Conservation (phyloP, 768 basidiomycete genomes). For the Phylloporus rhodoxanthus region DNA sequence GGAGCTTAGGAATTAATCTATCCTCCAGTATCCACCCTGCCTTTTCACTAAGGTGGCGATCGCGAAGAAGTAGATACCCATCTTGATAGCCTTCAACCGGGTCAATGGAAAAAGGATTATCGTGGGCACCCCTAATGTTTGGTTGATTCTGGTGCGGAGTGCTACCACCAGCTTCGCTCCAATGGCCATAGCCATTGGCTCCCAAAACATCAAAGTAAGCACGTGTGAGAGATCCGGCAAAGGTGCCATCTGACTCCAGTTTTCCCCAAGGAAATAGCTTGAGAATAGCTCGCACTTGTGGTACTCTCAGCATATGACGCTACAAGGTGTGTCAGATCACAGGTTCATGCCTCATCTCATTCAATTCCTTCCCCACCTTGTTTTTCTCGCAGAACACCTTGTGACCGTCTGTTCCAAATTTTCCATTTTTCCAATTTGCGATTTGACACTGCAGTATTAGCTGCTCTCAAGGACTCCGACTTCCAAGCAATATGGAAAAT, state of each 20-base stretch:
- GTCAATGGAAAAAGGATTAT: constrained; percentile 4
- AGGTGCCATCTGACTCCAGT: constrained; percentile 38
- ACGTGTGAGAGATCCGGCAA: constrained; percentile 29
- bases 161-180: constrained; percentile 35
- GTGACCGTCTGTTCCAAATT: constrained; percentile 27
- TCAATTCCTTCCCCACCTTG: constrained; percentile 18
- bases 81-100: constrained; percentile 24
- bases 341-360: neutral
- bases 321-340: constrained; percentile 9
- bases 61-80: constrained; percentile 31
- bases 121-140: constrained; percentile 8
- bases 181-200: constrained; percentile 37
- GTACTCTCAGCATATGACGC: constrained; percentile 35
- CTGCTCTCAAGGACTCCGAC: constrained; percentile 1
- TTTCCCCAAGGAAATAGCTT: constrained; percentile 40
- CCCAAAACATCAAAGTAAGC: constrained; percentile 37
- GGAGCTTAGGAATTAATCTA: constrained; percentile 31
- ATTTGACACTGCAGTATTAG: constrained; percentile 28
- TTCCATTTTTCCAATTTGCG: constrained; percentile 32
- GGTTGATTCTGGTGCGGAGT: constrained; percentile 26
- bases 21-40: constrained; percentile 35
- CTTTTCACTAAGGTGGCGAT: constrained; percentile 27
- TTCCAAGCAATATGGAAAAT: neutral
- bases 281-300: constrained; percentile 31
- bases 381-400: constrained; percentile 33